Conservation (phyloP, 495 filamentous ascomycete species). For the Hypoxylon intermedium region DNA sequence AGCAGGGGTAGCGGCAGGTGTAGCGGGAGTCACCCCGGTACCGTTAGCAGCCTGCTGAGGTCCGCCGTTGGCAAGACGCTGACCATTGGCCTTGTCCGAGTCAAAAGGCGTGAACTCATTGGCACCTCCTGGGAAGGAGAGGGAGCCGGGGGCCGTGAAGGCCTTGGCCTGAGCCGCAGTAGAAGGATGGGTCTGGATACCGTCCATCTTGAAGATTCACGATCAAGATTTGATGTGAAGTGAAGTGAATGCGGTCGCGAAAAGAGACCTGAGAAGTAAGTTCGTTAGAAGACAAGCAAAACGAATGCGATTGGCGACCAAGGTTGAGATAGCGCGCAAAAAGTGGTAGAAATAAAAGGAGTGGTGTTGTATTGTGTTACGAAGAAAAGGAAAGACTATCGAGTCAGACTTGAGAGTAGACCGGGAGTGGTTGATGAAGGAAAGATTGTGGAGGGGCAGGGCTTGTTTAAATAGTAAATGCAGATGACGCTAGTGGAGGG, state of each 20-base stretch:
- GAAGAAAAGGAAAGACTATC: too few relatives aligned
- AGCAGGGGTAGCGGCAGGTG: conserved; percentile 91
- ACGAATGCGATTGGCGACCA: too few relatives aligned
- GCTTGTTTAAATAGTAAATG: too few relatives aligned
- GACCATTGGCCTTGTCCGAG: conserved; percentile 58
- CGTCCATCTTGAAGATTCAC: conserved; percentile 69
- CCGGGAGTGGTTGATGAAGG: too few relatives aligned
- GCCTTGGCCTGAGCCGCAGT: conserved; percentile 89
- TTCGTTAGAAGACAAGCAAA: too few relatives aligned
- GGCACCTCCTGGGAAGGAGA: conserved; percentile 87
- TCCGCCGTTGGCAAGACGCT: conserved; percentile 59
- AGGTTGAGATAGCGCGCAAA: too few relatives aligned
- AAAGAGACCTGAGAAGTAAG: conserved; percentile 23
- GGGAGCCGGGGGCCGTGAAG: conserved; percentile 85
- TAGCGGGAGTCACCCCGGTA: conserved; percentile 92
- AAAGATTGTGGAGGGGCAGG: too few relatives aligned
- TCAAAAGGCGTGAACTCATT: conserved; percentile 78
- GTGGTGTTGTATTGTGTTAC: too few relatives aligned
- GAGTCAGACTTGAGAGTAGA: too few relatives aligned
- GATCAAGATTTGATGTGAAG: conserved; percentile 15
- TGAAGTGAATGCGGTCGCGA: conserved; percentile 23
- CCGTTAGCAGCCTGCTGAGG: conserved; percentile 65
- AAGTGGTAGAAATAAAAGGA: too few relatives aligned
- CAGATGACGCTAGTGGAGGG: too few relatives aligned
- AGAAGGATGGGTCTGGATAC: conserved; percentile 85